Conservation (phyloP, 495 filamentous ascomycete genomes). For the Thermochaetoides thermophila region DNA sequence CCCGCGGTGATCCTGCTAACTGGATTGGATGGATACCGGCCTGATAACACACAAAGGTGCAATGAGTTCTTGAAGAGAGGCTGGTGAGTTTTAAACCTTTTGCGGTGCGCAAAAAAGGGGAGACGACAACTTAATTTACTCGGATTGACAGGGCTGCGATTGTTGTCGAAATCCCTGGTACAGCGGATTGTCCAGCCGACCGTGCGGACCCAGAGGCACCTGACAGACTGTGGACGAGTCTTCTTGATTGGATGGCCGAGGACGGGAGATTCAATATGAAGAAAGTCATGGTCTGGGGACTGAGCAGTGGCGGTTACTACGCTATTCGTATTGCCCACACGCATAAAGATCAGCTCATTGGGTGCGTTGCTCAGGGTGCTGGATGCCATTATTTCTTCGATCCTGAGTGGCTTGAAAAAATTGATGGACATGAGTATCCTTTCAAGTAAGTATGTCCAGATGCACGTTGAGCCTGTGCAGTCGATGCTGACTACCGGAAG, state of each 20-base stretch:
- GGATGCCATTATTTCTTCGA: constrained; percentile 58
- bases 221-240: constrained; percentile 46
- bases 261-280: constrained; percentile 45
- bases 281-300: constrained; percentile 53
- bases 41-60: constrained; percentile 59
- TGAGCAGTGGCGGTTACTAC: constrained; percentile 66
- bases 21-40: constrained; percentile 64
- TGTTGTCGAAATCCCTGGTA: constrained; percentile 64
- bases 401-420: constrained; percentile 46
- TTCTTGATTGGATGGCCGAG: constrained; percentile 50
- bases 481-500: constrained; percentile 19
- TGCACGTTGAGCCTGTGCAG: not conserved
- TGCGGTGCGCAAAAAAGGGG: not conserved
- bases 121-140: not conserved
- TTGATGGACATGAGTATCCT: constrained; percentile 66
- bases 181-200: constrained; percentile 61
- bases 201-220: constrained; percentile 29
- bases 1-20: constrained; percentile 58
- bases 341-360: constrained; percentile 42
- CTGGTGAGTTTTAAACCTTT: constrained; percentile 16
- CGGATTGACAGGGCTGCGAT: constrained; percentile 37
- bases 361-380: constrained; percentile 55
- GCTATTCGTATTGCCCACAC: constrained; percentile 61
- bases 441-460: constrained; percentile 37
- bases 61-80: constrained; percentile 48